phyloP scores from a whole-genome alignment of 129 eudicot genomes.

The Artemisia tridentata region DNA sequence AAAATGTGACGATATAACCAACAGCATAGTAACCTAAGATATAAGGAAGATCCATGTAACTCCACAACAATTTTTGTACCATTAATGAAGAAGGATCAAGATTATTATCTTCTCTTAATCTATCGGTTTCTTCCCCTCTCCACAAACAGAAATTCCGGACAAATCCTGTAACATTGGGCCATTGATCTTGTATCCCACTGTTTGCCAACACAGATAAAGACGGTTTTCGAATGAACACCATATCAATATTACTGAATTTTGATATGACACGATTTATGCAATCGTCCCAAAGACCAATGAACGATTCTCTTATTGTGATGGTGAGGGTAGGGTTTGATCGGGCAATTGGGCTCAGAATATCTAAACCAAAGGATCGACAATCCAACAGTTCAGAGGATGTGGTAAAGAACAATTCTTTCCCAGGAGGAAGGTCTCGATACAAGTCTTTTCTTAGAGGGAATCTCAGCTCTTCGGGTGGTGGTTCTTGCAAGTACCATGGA shows the following conservation, averaged over 20 bases:
- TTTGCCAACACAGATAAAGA: constrained; percentile 7
- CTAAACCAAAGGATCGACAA: constrained; percentile 49
- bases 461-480: constrained; percentile 64
- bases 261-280: constrained; percentile 62
- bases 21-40: constrained; percentile 64
- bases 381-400: constrained; percentile 58
- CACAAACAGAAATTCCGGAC: constrained; percentile 61
- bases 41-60: constrained; percentile 67
- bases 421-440: constrained; percentile 69
- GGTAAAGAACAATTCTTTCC: constrained; percentile 66
- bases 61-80: constrained; percentile 57
- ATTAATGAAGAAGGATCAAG: constrained; percentile 52
- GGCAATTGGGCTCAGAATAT: constrained; percentile 48
- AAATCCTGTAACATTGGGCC: constrained; percentile 70
- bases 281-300: constrained; percentile 76
- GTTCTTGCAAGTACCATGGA: constrained; percentile 76
- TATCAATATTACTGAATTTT: constrained; percentile 46
- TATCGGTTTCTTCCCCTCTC: constrained; percentile 80
- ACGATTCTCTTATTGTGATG: constrained; percentile 49
- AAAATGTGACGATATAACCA: constrained; percentile 61
- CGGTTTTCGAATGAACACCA: constrained; percentile 52
- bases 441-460: constrained; percentile 64
- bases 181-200: constrained; percentile 54
- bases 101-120: constrained; percentile 40
- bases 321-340: constrained; percentile 56